Evolutionary conservation across 371 early-diverging fungal species (phyloP).

Genomic region (Mucor saturninus): DNA sequence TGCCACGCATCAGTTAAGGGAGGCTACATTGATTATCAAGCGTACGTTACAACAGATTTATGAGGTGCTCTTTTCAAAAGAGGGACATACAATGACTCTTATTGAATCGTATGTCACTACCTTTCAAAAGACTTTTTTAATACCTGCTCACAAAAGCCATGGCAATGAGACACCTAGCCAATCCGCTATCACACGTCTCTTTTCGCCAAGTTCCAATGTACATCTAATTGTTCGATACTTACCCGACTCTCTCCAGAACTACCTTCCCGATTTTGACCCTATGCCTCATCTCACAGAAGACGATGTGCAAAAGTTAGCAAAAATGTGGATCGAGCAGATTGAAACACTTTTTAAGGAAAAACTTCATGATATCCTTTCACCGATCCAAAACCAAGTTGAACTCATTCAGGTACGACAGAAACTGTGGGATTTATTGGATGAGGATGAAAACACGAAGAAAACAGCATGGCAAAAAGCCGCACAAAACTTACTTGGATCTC

Average conservation of each 20-base stretch:
- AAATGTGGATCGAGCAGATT: constrained; percentile 43
- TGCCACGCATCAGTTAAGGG: constrained; percentile 39
- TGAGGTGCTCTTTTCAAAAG: constrained; percentile 39
- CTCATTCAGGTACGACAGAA: constrained; percentile 39
- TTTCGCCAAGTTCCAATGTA: constrained; percentile 63
- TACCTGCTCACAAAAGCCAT: constrained; percentile 26
- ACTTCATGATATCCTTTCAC: constrained; percentile 34
- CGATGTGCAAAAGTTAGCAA: constrained; percentile 29
- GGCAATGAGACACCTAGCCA: constrained; percentile 26
- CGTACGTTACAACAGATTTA: constrained; percentile 48
- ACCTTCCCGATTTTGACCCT: constrained; percentile 47
- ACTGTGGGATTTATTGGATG: constrained; percentile 42
- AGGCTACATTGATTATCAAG: constrained; percentile 43
- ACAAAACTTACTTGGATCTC: constrained; percentile 21
- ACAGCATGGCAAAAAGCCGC: constrained; percentile 25
- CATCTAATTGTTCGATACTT: constrained; percentile 62
- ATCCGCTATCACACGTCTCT: constrained; percentile 55
- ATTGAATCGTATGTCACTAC: constrained; percentile 30
- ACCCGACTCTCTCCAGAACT: constrained; percentile 58
- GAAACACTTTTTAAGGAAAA: constrained; percentile 27
- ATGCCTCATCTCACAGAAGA: constrained; percentile 24
- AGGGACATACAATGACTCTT: constrained; percentile 12
- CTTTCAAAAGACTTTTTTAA: constrained; percentile 38
- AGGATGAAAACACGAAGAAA: constrained; percentile 34
- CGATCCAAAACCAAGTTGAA: constrained; percentile 36